These are phyloP conservation scores for Carex scoparia DNA, from an alignment of 176 grass and related monocot species.

Conservation along the genomic window DNA sequence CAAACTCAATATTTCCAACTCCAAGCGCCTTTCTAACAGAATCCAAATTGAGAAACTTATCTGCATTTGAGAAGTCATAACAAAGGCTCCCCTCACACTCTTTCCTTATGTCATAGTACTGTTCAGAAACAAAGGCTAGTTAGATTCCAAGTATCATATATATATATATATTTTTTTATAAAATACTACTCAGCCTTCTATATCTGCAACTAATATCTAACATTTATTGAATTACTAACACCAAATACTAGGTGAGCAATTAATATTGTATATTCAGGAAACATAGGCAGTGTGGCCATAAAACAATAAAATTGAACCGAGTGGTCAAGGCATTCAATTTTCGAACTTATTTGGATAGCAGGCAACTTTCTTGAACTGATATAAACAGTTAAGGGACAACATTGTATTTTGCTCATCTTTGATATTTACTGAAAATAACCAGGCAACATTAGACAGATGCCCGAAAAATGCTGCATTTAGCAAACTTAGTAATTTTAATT, in stretches of 20 bases:
- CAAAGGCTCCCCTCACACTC: slow-evolving; percentile 72
- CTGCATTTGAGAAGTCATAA: slow-evolving; percentile 81
- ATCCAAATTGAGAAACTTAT: slow-evolving; percentile 74
- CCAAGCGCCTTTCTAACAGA: slow-evolving; percentile 75
- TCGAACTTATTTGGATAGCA: not conserved
- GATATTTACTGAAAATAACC: not conserved
- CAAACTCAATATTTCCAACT: slow-evolving; percentile 77
- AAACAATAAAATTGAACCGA: not conserved
- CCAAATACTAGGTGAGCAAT: not conserved
- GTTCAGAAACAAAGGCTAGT: slow-evolving; percentile 13
- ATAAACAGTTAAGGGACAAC: not conserved
- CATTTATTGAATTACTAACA: not conserved
- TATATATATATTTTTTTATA: not conserved
- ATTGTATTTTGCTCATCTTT: not conserved
- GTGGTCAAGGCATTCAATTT: not conserved
- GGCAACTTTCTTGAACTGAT: not conserved
- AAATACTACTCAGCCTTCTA: not conserved
- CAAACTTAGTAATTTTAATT: not conserved
- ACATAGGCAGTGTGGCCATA: not conserved
- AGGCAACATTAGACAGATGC: not conserved
- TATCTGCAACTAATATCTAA: not conserved
- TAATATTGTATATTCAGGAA: not conserved
- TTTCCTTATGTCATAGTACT: slow-evolving; percentile 94
- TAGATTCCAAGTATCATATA: not conserved
- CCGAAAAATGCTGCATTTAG: not conserved